A percentile compares a stretch with the other conserved stretches of the same genome.
These are phyloP conservation scores for Nothophytophthora sp. DNA, from an alignment of 352 stramenopile species.

Conservation along the genomic window DNA sequence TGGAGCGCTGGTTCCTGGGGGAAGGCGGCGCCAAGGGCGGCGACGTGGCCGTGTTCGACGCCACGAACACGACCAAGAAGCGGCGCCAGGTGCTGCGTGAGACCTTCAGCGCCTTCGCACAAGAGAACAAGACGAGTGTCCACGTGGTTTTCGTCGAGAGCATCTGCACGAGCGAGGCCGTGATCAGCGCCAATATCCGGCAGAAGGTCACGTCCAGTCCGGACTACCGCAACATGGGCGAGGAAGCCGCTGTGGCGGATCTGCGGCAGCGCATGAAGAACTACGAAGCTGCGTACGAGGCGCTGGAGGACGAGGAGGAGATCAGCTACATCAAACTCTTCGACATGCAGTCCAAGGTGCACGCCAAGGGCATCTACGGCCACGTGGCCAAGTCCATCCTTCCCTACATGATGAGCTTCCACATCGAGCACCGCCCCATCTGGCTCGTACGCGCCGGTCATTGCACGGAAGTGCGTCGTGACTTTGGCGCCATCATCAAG, in stretches of 20 bases:
- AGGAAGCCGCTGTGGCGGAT: constrained; percentile 73
- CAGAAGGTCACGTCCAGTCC: constrained; percentile 86
- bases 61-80: constrained; percentile 80
- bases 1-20: constrained; percentile 64
- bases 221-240: constrained; percentile 72
- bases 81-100: constrained; percentile 61
- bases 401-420: constrained; percentile 96
- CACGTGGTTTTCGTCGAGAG: constrained; percentile 84
- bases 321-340: constrained; percentile 84
- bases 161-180: constrained; percentile 66
- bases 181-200: constrained; percentile 82
- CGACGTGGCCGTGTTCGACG: constrained; percentile 84
- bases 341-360: constrained; percentile 80
- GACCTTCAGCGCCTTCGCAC: too few species aligned
- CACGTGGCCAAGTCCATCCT: constrained; percentile 91
- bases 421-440: constrained; percentile 94
- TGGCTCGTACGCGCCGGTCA: constrained; percentile 98
- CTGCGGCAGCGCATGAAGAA: constrained; percentile 82
- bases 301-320: constrained; percentile 54
- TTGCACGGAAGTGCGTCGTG: constrained; percentile 96
- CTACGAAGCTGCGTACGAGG: constrained; percentile 76
- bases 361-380: constrained; percentile 85
- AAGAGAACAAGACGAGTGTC: too few species aligned
- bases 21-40: constrained; percentile 42
- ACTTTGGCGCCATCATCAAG: too few species aligned